Evolutionary conservation across 163 green algal species (phyloP).

Genomic region (Chloroidium sp.): DNA sequence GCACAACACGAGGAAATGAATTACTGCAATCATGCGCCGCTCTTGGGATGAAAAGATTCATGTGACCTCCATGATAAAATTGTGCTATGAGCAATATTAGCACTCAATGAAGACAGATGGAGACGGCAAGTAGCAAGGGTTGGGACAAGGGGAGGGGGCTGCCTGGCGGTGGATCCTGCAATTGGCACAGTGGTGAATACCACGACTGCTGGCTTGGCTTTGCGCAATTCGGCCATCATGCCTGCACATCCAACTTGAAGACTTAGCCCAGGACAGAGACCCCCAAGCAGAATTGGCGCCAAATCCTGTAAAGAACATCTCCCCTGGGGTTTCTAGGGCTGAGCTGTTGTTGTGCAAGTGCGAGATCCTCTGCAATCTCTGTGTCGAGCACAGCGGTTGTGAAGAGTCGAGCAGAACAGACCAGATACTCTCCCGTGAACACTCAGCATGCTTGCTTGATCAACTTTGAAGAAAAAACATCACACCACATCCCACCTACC

Average conservation of each 20-base stretch:
- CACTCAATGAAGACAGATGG: background rate
- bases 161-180: slow-evolving; percentile 38
- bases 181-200: slow-evolving; percentile 64
- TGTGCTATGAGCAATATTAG: background rate
- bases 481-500: background rate
- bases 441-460: too few species aligned
- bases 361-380: too few species aligned
- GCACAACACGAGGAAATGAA: background rate
- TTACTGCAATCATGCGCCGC: background rate
- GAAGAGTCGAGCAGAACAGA: too few species aligned
- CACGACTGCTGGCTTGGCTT: slow-evolving; percentile 31
- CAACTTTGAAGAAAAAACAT: too few species aligned
- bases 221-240: slow-evolving; percentile 39
- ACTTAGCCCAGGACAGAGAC: too few species aligned
- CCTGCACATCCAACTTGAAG: background rate
- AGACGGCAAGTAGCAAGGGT: background rate
- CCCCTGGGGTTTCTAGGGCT: too few species aligned
- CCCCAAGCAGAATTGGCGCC: too few species aligned
- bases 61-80: background rate
- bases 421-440: too few species aligned
- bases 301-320: too few species aligned
- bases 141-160: background rate
- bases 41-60: background rate
- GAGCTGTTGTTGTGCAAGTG: too few species aligned
- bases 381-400: background rate